These are phyloP conservation scores for Metschnikowia anglica DNA, from an alignment of 805 yeast genomes.

Conservation along the genomic window DNA sequence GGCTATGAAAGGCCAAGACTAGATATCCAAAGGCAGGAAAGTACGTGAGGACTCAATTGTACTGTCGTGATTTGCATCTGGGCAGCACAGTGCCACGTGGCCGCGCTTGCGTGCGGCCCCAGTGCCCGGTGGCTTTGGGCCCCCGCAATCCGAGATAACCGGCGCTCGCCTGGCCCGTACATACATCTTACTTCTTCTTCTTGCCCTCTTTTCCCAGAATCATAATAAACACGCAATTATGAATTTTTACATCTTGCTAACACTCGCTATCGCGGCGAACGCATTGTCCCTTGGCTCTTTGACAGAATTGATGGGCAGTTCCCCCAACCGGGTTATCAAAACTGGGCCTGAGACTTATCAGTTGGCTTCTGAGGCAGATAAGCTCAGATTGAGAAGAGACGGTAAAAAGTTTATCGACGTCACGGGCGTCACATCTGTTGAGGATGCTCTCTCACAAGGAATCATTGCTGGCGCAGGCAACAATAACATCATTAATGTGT, in stretches of 20 bases:
- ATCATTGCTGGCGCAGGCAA: slow-evolving; percentile 19
- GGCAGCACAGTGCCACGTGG: too few relatives aligned
- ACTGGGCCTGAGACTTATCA: slow-evolving; percentile 32
- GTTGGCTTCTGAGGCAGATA: slow-evolving; percentile 38
- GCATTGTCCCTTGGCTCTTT: slow-evolving; percentile 17
- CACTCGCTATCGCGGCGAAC: slow-evolving; percentile 9
- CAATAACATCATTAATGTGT: slow-evolving; percentile 20
- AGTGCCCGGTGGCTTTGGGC: too few relatives aligned
- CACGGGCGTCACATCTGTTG: slow-evolving; percentile 46
- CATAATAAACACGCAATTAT: neutral
- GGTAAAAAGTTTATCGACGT: slow-evolving; percentile 65
- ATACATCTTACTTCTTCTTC: neutral
- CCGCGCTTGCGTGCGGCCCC: too few relatives aligned
- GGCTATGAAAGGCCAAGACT: too few relatives aligned
- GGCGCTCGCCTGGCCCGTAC: too few relatives aligned
- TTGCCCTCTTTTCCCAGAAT: neutral
- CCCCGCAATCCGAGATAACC: too few relatives aligned
- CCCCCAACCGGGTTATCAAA: slow-evolving; percentile 31
- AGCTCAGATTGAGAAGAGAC: slow-evolving; percentile 34
- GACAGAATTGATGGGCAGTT: neutral
- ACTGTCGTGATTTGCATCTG: too few relatives aligned
- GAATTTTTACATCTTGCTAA: slow-evolving; percentile 6
- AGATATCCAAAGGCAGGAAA: too few relatives aligned
- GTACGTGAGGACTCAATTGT: too few relatives aligned
- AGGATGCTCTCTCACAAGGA: slow-evolving; percentile 34